Percentiles rank a stretch among this genome's conserved stretches.
Conservation (phyloP, 2,329 filamentous ascomycete genomes). For the Diplodia sapinea region DNA sequence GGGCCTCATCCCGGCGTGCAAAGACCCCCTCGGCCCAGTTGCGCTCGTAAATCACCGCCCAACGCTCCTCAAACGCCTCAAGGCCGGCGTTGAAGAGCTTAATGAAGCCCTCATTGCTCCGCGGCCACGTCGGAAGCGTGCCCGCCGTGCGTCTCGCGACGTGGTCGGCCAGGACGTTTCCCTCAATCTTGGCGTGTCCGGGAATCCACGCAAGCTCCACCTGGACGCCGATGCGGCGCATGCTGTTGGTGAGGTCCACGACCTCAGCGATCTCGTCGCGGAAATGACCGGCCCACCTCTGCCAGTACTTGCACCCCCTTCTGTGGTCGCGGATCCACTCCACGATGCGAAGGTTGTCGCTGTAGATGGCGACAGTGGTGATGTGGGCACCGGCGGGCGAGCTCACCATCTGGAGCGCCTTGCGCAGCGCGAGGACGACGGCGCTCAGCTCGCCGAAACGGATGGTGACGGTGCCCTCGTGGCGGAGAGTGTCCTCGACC, state of each 20-base stretch:
- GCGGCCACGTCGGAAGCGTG: not conserved
- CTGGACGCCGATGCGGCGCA: not conserved
- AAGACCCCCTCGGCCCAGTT: not conserved
- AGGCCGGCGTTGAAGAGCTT: not conserved
- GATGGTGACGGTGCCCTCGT: not conserved
- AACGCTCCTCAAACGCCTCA: not conserved
- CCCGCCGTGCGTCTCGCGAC: not conserved
- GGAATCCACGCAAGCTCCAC: conserved; percentile 13
- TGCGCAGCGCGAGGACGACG: not conserved
- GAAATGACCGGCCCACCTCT: not conserved
- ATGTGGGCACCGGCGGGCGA: not conserved
- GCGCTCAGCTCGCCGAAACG: conserved; percentile 2
- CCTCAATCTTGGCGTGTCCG: not conserved
- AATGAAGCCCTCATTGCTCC: not conserved
- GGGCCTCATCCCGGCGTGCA: not conserved
- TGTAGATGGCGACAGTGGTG: not conserved
- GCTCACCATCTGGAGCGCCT: not conserved
- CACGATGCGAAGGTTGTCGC: not conserved
- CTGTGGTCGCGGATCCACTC: not conserved
- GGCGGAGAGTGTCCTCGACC: not conserved
- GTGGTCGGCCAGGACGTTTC: not conserved
- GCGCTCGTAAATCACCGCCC: not conserved
- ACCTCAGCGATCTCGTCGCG: not conserved
- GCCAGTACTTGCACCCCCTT: not conserved
- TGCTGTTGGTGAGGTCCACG: not conserved